A percentile compares a stretch with the other conserved stretches of the same genome.
Conservation (phyloP, 148 eudicot species). For the Vaccinium corymbosum region DNA sequence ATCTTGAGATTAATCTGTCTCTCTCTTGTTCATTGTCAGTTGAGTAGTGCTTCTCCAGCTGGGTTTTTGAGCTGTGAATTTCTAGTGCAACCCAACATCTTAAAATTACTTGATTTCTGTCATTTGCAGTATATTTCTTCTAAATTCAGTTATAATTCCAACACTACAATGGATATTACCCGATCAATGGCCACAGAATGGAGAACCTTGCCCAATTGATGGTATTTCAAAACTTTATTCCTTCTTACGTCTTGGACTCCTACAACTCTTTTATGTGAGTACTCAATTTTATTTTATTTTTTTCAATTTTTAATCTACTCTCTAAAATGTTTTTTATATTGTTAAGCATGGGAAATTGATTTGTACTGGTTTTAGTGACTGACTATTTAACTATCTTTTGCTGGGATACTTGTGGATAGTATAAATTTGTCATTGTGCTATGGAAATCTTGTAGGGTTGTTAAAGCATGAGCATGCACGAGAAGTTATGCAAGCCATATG, state of each 20-base stretch:
- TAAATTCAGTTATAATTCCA: constrained; percentile 36
- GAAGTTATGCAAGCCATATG: not conserved
- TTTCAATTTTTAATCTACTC: not conserved
- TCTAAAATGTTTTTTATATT: not conserved
- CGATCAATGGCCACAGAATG: constrained; percentile 45
- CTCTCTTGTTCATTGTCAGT: not conserved
- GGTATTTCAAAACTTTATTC: constrained; percentile 46
- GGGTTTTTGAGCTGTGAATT: not conserved
- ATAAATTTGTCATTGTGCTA: not conserved
- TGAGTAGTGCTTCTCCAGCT: not conserved
- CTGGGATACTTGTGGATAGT: not conserved
- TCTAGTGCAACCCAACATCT: not conserved
- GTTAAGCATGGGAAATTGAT: not conserved
- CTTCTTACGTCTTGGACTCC: constrained; percentile 49
- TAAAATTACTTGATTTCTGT: not conserved
- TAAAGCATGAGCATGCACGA: not conserved
- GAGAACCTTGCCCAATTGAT: not conserved
- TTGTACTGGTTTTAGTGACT: not conserved
- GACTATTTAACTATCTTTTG: constrained; percentile 6
- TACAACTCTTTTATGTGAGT: constrained; percentile 38
- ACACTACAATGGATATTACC: constrained; percentile 78
- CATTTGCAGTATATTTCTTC: constrained; percentile 66
- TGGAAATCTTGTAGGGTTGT: not conserved
- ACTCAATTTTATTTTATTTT: not conserved
- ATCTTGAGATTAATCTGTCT: not conserved